Evolutionary conservation across 1,284 basidiomycete genomes (phyloP).

Genomic region (Naganishia cerealis): DNA sequence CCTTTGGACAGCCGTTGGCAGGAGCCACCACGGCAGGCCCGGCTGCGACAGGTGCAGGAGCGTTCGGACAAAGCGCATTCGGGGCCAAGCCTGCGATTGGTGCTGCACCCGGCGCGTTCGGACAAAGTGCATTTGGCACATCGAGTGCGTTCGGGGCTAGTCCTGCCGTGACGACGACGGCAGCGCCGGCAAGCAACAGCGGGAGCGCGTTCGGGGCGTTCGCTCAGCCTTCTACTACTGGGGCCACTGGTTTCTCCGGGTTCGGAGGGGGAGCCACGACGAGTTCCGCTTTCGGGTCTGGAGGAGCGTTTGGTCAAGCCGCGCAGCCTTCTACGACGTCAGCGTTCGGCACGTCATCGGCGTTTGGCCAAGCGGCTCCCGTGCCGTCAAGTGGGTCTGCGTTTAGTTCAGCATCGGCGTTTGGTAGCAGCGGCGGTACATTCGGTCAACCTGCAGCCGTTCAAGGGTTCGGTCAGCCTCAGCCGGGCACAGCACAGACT

Average conservation of each 20-base stretch:
- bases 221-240: conserved; percentile 29
- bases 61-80: conserved; percentile 52
- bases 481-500: conserved; percentile 39
- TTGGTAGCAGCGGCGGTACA: conserved; percentile 35
- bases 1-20: conserved; percentile 36
- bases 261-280: conserved; percentile 4
- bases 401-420: conserved; percentile 33
- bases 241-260: conserved; percentile 18
- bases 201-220: conserved; percentile 31
- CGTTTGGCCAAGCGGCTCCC: conserved; percentile 40
- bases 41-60: conserved; percentile 32
- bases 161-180: conserved; percentile 60
- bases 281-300: conserved; percentile 18
- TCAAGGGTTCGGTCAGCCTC: conserved; percentile 1
- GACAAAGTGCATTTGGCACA: conserved; percentile 41
- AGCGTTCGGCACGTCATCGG: conserved; percentile 32
- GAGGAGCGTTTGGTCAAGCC: conserved; percentile 3
- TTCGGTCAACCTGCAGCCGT: conserved; percentile 36
- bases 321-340: conserved; percentile 29
- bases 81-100: conserved; percentile 40
- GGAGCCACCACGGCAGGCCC: conserved; percentile 19
- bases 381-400: conserved; percentile 17
- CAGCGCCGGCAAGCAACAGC: conserved; percentile 12
- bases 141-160: conserved; percentile 62
- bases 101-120: conserved; percentile 46